Conservation (phyloP, 2,329 filamentous ascomycete genomes). For the Neonectria neomacrospora region DNA sequence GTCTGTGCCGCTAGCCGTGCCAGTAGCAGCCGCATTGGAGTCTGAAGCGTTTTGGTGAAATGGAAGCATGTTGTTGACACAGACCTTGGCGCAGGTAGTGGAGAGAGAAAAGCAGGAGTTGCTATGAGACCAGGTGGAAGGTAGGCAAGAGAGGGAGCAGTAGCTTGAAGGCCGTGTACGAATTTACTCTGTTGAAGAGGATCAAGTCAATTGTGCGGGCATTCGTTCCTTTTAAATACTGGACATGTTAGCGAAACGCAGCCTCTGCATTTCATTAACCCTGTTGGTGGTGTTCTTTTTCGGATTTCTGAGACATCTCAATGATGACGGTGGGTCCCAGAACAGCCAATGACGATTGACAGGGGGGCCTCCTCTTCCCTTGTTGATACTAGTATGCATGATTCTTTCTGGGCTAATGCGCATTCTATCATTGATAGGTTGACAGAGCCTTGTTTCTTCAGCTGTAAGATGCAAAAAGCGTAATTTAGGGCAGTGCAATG, state of each 20-base stretch:
- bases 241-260: background rate
- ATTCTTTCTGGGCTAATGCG: too few species aligned
- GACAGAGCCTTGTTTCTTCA: too few species aligned
- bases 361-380: too few species aligned
- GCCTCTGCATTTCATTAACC: too few species aligned
- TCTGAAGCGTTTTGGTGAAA: background rate
- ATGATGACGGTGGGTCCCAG: too few species aligned
- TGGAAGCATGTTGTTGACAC: conserved; percentile 2
- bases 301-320: background rate
- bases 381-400: too few species aligned
- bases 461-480: too few species aligned
- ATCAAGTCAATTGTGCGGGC: background rate
- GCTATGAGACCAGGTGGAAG: background rate
- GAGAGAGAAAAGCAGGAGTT: background rate
- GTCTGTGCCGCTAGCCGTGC: background rate
- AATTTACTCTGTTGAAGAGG: background rate
- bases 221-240: background rate
- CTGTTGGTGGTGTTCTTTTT: background rate
- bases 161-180: background rate
- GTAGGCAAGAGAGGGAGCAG: background rate
- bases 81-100: background rate
- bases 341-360: too few species aligned
- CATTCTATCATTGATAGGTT: too few species aligned
- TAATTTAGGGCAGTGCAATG: too few species aligned
- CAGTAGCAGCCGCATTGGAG: background rate